Evolutionary conservation across 371 early-diverging fungal genomes (phyloP).

Genomic region (Parasitella parasitica): DNA sequence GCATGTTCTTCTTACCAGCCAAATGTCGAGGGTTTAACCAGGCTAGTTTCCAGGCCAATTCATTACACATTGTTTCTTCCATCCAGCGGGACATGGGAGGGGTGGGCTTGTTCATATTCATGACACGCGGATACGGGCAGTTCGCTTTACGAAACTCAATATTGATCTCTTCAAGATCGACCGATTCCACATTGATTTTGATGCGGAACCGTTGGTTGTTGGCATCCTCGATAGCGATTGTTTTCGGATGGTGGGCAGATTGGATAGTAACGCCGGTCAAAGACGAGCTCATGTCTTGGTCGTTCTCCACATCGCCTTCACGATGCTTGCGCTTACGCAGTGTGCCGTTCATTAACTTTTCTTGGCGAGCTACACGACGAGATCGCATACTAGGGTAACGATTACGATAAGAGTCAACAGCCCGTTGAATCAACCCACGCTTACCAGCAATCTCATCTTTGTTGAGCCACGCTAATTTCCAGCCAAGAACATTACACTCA

Average conservation of each 20-base stretch:
- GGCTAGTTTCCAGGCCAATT: constrained; percentile 53
- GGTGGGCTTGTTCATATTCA: constrained; percentile 24
- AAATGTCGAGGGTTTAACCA: constrained; percentile 50
- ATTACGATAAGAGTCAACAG: constrained; percentile 93
- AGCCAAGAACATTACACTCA: constrained; percentile 86
- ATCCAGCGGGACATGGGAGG: constrained; percentile 27
- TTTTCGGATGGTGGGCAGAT: constrained; percentile 33
- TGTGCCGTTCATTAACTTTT: constrained; percentile 64
- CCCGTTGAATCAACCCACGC: constrained; percentile 92
- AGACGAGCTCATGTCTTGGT: background rate
- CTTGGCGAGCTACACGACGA: constrained; percentile 79
- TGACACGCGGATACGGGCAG: constrained; percentile 42
- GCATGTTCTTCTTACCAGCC: constrained; percentile 44
- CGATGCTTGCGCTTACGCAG: constrained; percentile 49
- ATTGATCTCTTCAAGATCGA: constrained; percentile 44
- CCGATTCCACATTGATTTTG: constrained; percentile 42
- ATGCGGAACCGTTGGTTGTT: constrained; percentile 34
- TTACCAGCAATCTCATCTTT: constrained; percentile 79
- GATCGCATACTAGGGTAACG: constrained; percentile 80
- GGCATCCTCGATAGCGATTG: constrained; percentile 32
- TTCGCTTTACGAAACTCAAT: constrained; percentile 39
- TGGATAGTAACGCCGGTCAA: constrained; percentile 7
- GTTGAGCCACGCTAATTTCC: constrained; percentile 89
- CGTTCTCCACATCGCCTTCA: constrained; percentile 25
- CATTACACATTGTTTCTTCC: constrained; percentile 49